These are phyloP conservation scores for Macadamia integrifolia DNA, from an alignment of 164 flowering plant genomes.

Conservation along the genomic window DNA sequence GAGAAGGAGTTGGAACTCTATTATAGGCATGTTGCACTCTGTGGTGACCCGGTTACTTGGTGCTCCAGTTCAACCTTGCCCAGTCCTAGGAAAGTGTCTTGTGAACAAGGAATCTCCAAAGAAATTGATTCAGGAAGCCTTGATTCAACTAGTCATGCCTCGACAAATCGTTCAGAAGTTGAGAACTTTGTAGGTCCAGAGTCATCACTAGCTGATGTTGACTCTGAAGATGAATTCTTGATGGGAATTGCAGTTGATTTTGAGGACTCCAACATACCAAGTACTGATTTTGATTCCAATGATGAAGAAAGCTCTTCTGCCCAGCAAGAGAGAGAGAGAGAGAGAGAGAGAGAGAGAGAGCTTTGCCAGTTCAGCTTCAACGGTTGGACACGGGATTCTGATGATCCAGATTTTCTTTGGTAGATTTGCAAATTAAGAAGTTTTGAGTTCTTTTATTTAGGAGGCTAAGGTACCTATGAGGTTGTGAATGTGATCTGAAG, in stretches of 20 bases:
- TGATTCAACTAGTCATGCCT: constrained; percentile 11
- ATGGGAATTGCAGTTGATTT: constrained; percentile 10
- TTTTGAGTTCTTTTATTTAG: no score
- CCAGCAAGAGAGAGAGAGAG: no score
- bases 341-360: neutral
- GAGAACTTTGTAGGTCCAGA: constrained; percentile 22
- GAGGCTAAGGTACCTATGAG: no score
- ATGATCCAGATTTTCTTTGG: no score
- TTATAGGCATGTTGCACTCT: constrained; percentile 76
- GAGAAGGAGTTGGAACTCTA: constrained; percentile 91
- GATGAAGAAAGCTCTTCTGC: constrained; percentile 7
- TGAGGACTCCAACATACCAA: constrained; percentile 10
- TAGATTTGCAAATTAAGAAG: no score
- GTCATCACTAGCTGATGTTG: constrained; percentile 26
- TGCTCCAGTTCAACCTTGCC: constrained; percentile 35
- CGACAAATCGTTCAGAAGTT: constrained; percentile 14
- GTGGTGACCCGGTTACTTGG: constrained; percentile 58
- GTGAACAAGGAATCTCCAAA: constrained; percentile 9
- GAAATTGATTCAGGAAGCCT: constrained; percentile 5
- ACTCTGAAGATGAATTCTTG: constrained; percentile 12
- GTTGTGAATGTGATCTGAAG: no score
- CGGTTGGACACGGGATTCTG: constrained; percentile 4
- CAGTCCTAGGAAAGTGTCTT: constrained; percentile 20
- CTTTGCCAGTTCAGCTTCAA: neutral
- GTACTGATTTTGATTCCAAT: constrained; percentile 26